Base-by-base conservation (phyloP, 2,329 filamentous ascomycete genomes). In the Aspergillus chevalieri region DNA sequence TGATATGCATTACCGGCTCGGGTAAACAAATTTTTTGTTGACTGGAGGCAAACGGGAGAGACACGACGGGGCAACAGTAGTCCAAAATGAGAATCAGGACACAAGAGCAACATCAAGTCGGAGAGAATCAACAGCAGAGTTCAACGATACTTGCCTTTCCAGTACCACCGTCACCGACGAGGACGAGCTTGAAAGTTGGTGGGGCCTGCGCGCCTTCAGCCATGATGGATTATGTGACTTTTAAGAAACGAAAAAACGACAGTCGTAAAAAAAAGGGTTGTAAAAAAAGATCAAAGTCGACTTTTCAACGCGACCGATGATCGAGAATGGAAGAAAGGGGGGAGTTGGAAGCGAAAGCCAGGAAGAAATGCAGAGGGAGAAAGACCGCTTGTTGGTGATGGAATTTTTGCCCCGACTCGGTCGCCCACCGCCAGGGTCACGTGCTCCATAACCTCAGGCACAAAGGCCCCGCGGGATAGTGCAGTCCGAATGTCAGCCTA, bases 141-240 rank as follows among this genome's bases (percentile, higher is more conserved):
- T 8, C n/a, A 33, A 34, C 17, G 15, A 55, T 52, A 70, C 84
- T 76, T 76, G 94, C 93, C 91, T 98, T 98, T 79, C 93, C 93
- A 68, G 93, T 98, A 83, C 93, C 93, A 77, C 93, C 93, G 74
- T 98, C 93, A 74, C 93, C 93, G 70, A 98, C 93, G 78, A 98
- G 89, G 74, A 98, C 93, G 68, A 98, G 89, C 89, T 98, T 98
- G 87, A 98, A 98, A 74, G 89, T 95, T 62, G 92, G 89, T 61
- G 78, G 67, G 56, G 61, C 60, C 56, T 72, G 72, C 64, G 67
- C 66, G 21, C 22, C 15, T 61, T 77, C 73, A 75, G 86, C 82
- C 88, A 93, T 94, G 52, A 47, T 56, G 57, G 58, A 50, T 56
- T 56, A 49, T 49, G 57, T 57, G 58, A 62, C 57, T 57, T 57